Conservation (phyloP, 2,329 filamentous ascomycete species). For the Emergomyces pasteurianus region DNA sequence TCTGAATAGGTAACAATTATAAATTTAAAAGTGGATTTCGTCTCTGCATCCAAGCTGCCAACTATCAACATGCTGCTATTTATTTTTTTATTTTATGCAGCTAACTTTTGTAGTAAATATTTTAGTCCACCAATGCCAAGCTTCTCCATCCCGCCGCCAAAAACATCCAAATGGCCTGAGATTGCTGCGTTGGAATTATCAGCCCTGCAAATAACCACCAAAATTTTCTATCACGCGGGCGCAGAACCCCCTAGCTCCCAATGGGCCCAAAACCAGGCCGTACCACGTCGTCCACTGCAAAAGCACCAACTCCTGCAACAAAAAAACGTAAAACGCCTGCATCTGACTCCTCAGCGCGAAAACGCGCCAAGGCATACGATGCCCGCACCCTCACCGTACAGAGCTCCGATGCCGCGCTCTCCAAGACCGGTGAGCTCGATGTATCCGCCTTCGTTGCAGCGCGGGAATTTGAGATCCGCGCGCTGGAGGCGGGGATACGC, state of each 20-base stretch:
- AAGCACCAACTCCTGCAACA: not conserved
- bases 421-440: slow-evolving; percentile 65
- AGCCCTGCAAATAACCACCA: not conserved
- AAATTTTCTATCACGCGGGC: not conserved
- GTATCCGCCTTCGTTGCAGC: slow-evolving; percentile 73
- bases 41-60: not conserved
- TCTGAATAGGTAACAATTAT: not conserved
- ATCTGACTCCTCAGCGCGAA: slow-evolving; percentile 18
- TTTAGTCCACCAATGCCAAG: not conserved
- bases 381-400: slow-evolving; percentile 34
- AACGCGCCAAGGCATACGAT: slow-evolving; percentile 33
- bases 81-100: too few species aligned
- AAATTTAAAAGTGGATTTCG: not conserved
- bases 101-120: too few species aligned
- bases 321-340: slow-evolving; percentile 22
- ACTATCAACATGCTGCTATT: too few species aligned
- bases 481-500: slow-evolving; percentile 70
- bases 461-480: slow-evolving; percentile 78
- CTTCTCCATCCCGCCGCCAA: not conserved
- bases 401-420: slow-evolving; percentile 36
- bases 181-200: not conserved
- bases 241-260: slow-evolving; percentile 9
- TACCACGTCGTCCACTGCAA: slow-evolving; percentile 8
- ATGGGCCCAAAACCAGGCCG: slow-evolving; percentile 17
- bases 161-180: not conserved